Base-by-base conservation (phyloP, 768 basidiomycete species). In the Lactarius akahatsu region DNA sequence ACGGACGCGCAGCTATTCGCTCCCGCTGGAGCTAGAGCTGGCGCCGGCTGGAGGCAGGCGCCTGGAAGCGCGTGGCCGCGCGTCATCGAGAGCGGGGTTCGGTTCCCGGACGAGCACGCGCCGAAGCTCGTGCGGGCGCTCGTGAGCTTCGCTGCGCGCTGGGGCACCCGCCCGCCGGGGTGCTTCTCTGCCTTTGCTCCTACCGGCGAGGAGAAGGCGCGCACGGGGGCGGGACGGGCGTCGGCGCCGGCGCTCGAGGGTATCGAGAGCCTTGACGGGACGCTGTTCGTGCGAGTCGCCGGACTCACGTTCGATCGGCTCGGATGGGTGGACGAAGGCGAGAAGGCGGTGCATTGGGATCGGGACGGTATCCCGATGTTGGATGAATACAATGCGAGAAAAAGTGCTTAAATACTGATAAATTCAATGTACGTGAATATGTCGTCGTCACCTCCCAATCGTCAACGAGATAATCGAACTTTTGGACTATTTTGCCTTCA, bases 201-300 rank as follows among this genome's bases (percentile, higher is more conserved):
- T 23, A 71, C 74, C 26, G 40, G 40, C 15, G 41, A 50, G 9
- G 7, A 30, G 6, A 52, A 41, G 52, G 43, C 30, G 30, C 30
- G 30, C 30, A 7, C 30, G 30, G 30, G 30, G 30, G 3, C 6
- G 18, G 26, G 0, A 6, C 15, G 15, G 68, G 54, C 62, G 68
- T 0, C 59, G 38, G 20, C 74, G 0, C n/a, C n/a, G 4, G 47
- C 23, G 71, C 75, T 86, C 38, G 77, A 78, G 20, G 86, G 83
- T n/a, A 80, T 79, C 9, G 83, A 84, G 63, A 72, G 77, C 32
- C 70, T 84, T 9, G 88, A 90, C 72, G 88, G 88, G 30, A 83
- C 82, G n/a, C 69, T 90, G 58, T 90, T 91, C 72, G 69, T 87
- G 55, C 77, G 87, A 55, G 77, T 78, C 0, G 87, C 86, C 7